Percentiles rank a stretch among this genome's conserved stretches.
These are phyloP conservation scores for Filosporella fistucella DNA, from an alignment of 495 filamentous ascomycete species.

Conservation along the genomic window DNA sequence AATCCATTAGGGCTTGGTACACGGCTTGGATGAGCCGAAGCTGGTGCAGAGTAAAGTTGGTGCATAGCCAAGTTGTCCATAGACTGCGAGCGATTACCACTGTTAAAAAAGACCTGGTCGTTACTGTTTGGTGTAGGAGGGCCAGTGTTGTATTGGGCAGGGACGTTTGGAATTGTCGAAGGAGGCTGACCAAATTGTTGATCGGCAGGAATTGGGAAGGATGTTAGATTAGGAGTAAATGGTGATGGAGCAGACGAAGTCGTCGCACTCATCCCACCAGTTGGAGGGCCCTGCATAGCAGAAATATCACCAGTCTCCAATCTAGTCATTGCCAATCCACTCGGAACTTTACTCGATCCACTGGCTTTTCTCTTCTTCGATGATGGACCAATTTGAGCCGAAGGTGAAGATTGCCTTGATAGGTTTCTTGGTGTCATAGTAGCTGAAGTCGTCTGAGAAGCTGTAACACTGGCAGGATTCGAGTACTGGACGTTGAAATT, in stretches of 20 bases:
- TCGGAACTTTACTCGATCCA: constrained; percentile 60
- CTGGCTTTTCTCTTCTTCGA: constrained; percentile 75
- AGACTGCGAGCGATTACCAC: constrained; percentile 44
- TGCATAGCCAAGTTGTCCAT: constrained; percentile 51
- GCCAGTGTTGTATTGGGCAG: constrained; percentile 47
- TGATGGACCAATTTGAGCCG: constrained; percentile 50
- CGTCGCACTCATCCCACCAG: constrained; percentile 31
- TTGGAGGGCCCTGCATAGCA: constrained; percentile 15
- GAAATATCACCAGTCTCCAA: constrained; percentile 50
- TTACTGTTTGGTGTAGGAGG: constrained; percentile 62
- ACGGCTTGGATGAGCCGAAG: constrained; percentile 55
- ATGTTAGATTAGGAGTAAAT: constrained; percentile 31
- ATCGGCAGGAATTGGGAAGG: constrained; percentile 29
- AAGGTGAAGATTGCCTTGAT: constrained; percentile 70
- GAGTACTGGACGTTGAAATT: constrained; percentile 33
- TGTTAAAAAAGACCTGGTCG: constrained; percentile 43
- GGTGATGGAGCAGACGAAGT: constrained; percentile 36
- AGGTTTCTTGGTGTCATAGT: constrained; percentile 56
- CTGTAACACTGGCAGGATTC: constrained; percentile 31
- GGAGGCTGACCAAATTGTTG: constrained; percentile 14
- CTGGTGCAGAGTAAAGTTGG: constrained; percentile 60
- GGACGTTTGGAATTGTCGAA: constrained; percentile 14
- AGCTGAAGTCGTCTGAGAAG: constrained; percentile 33
- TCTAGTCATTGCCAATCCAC: constrained; percentile 73
- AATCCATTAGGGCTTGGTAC: constrained; percentile 42